These are phyloP conservation scores for Castanopsis chinensis DNA, from an alignment of 306 rosid genomes.

Conservation along the genomic window DNA sequence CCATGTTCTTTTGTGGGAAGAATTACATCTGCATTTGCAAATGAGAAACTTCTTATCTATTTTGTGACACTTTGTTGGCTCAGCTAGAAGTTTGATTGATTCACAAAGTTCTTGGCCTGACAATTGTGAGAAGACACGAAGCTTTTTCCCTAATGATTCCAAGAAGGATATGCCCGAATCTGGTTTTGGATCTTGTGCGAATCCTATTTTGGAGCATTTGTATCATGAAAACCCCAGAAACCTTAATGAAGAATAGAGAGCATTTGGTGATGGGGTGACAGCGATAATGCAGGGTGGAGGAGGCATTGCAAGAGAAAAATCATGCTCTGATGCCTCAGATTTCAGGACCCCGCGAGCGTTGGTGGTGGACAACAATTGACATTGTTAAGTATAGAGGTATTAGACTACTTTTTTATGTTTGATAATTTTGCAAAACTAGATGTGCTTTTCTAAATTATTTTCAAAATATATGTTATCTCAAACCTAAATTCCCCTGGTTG, in stretches of 20 bases:
- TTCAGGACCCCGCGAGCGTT: constrained; percentile 74
- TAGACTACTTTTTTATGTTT: neutral
- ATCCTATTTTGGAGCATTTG: constrained; percentile 28
- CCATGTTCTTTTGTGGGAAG: neutral
- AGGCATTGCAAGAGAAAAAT: constrained; percentile 34
- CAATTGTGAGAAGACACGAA: constrained; percentile 20
- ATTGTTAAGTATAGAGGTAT: constrained; percentile 82
- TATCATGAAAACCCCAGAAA: constrained; percentile 21
- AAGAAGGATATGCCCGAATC: constrained; percentile 26
- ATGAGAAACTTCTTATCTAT: constrained; percentile 9
- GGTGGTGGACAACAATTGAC: constrained; percentile 84
- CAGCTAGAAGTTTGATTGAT: constrained; percentile 30
- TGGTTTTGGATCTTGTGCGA: constrained; percentile 25
- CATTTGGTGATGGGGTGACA: constrained; percentile 19
- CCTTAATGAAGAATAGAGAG: constrained; percentile 29
- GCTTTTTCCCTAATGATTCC: neutral
- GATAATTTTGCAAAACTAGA: neutral
- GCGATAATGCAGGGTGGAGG: constrained; percentile 25
- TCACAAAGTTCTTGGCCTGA: constrained; percentile 29
- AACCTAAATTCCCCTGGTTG: neutral
- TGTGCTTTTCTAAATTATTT: neutral
- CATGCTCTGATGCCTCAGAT: constrained; percentile 42
- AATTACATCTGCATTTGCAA: neutral
- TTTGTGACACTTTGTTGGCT: constrained; percentile 14
- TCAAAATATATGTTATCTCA: neutral